Evolutionary conservation across 805 yeast species (phyloP), one percentile per base, ranked within the genome.

Genomic region (Pichia cephalocereana): DNA sequence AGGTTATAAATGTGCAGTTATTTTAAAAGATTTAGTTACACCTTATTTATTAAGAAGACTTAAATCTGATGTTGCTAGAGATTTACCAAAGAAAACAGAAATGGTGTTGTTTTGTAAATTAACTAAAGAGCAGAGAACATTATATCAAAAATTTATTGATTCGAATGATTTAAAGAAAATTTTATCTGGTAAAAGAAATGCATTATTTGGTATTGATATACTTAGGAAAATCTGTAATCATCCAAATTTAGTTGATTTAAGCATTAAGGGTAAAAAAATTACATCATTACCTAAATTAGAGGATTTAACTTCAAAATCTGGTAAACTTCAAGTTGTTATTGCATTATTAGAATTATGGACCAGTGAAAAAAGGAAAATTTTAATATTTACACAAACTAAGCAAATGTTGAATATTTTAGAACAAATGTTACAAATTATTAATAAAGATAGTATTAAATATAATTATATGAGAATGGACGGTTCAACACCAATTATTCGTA

Each of bases 1-100:
- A 1, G 96, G 97, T 2, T 90, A 87, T 61, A 88, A 88, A 62
- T 93, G 98, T 69, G 99, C 99, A 0, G 93, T 90, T 6, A 82
- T 91, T 3, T 68, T 93, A 46, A 72, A 96, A 45, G 96, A 93
- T 57, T 66, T 91, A 55, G 87, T 93, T 11, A 80, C 96, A 4
- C 99, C 99, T 0, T 93, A 89, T 63, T 67, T 93, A 46, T 67
- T 93, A 43, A 70, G 99, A 54, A 70, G 99, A 44, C 81, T 93
- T 63, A 93, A 93, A 63, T 78, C 83, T 11, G 99, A 93, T 61
- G 99, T 93, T 19, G 99, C 99, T 0, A 82, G 86, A 49, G 99
- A 93, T 61, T 66, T 93, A 43, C 99, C 99, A 0, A 80, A 88
- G 52, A 93, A 93, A 65, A 83, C 82, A 45, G 99, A 93, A 62